Conservation (phyloP, 768 basidiomycete genomes). For the Podaxis sp. region DNA sequence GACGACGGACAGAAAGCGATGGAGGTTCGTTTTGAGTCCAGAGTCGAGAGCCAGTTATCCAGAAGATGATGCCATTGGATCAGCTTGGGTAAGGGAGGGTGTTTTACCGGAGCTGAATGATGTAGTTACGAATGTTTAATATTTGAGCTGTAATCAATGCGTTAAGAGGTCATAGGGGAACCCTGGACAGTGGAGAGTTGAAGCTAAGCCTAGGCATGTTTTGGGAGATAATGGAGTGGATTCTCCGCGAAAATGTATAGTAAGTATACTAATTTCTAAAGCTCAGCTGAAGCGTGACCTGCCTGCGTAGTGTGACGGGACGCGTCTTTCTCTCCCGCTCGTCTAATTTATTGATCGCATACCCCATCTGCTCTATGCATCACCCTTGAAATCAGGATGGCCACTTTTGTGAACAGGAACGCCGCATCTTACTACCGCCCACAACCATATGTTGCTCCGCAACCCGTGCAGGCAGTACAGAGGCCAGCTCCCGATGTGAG, state of each 20-base stretch:
- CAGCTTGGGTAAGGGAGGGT: slow-evolving; percentile 31
- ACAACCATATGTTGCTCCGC: slow-evolving; percentile 14
- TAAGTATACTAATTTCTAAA: background rate
- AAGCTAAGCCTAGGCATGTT: too few species aligned
- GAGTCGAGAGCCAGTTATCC: slow-evolving; percentile 43
- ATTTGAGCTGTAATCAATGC: background rate
- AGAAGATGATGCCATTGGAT: slow-evolving; percentile 40
- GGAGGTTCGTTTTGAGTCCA: slow-evolving; percentile 30
- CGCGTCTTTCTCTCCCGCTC: background rate
- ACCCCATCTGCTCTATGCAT: background rate
- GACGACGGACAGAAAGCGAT: background rate
- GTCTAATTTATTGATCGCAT: background rate
- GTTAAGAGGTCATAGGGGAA: background rate
- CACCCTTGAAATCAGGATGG: slow-evolving; percentile 6
- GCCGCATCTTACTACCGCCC: slow-evolving; percentile 29
- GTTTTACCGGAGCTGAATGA: background rate
- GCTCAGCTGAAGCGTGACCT: too few species aligned
- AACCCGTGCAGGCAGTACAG: slow-evolving; percentile 23
- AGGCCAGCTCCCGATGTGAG: slow-evolving; percentile 44
- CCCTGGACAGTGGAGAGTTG: too few species aligned
- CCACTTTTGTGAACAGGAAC: slow-evolving; percentile 17
- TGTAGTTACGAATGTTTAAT: background rate
- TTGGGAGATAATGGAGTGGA: background rate
- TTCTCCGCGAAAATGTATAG: background rate
- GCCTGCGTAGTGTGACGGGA: background rate